phyloP scores from a whole-genome alignment of 2,329 filamentous ascomycete species.

The Penicillium sp. region DNA sequence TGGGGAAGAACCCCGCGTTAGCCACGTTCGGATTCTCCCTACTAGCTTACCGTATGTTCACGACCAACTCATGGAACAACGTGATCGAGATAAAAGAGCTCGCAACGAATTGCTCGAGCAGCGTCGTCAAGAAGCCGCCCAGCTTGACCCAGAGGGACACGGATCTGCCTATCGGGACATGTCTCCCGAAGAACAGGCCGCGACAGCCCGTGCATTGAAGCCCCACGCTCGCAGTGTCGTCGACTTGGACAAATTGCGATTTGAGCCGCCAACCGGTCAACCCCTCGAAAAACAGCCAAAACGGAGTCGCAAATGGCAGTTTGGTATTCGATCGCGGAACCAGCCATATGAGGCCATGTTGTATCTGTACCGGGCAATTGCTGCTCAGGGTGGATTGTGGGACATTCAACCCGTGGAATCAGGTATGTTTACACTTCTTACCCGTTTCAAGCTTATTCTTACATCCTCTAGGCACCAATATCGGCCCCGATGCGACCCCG shows the following conservation, averaged over 20 bases:
- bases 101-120: conserved; percentile 46
- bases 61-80: conserved; percentile 76
- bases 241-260: conserved; percentile 60
- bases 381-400: conserved; percentile 86
- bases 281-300: conserved; percentile 50
- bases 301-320: conserved; percentile 85
- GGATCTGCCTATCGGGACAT: conserved; percentile 25
- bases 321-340: conserved; percentile 92
- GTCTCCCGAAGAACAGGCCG: conserved; percentile 70
- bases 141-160: conserved; percentile 19
- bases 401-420: conserved; percentile 53
- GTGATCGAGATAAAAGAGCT: conserved; percentile 31
- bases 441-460: not conserved
- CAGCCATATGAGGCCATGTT: conserved; percentile 90
- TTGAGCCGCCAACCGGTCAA: conserved; percentile 55
- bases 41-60: conserved; percentile 90
- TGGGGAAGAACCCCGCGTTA: conserved; percentile 57
- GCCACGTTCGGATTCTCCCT: conserved; percentile 86
- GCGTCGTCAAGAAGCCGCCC: conserved; percentile 29
- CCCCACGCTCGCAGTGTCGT: conserved; percentile 74
- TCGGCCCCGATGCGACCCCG: conserved; percentile 35
- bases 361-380: conserved; percentile 89
- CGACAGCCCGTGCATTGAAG: conserved; percentile 75
- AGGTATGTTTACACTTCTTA: conserved; percentile 23
- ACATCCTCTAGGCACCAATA: conserved; percentile 27